Conservation (phyloP, 345 rosid species). For the Brassica rapa region DNA sequence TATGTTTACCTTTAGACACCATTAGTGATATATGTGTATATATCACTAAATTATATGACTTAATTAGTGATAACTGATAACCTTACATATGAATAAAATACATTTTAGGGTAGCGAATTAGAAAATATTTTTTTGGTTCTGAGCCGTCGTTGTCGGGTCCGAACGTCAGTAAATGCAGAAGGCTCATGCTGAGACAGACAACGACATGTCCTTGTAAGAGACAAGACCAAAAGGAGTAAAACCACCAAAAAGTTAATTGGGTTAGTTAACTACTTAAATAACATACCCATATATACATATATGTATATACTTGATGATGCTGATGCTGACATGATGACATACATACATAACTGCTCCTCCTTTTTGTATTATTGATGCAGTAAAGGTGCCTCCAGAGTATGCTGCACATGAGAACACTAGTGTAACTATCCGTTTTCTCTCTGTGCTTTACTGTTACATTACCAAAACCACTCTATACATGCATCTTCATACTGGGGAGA, state of each 20-base stretch:
- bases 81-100: not conserved
- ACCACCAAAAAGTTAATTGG: slow-evolving; percentile 22
- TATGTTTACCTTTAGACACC: not conserved
- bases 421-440: slow-evolving; percentile 42
- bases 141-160: slow-evolving; percentile 39
- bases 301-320: not conserved
- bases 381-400: slow-evolving; percentile 31
- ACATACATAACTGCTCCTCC: slow-evolving; percentile 21
- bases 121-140: slow-evolving; percentile 4
- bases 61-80: not conserved
- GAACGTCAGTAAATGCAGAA: slow-evolving; percentile 37
- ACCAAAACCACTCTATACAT: not conserved
- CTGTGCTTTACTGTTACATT: slow-evolving; percentile 28
- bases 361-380: slow-evolving; percentile 39
- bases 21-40: not conserved
- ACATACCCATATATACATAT: not conserved
- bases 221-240: slow-evolving; percentile 40
- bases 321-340: slow-evolving; percentile 26
- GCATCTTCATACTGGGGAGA: not conserved
- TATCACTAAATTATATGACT: not conserved
- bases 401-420: slow-evolving; percentile 24
- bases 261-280: not conserved
- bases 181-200: slow-evolving; percentile 44
- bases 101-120: not conserved
- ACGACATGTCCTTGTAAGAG: slow-evolving; percentile 43